phyloP scores from a whole-genome alignment of 2,329 filamentous ascomycete species.

The Fusarium tjaetaba region DNA sequence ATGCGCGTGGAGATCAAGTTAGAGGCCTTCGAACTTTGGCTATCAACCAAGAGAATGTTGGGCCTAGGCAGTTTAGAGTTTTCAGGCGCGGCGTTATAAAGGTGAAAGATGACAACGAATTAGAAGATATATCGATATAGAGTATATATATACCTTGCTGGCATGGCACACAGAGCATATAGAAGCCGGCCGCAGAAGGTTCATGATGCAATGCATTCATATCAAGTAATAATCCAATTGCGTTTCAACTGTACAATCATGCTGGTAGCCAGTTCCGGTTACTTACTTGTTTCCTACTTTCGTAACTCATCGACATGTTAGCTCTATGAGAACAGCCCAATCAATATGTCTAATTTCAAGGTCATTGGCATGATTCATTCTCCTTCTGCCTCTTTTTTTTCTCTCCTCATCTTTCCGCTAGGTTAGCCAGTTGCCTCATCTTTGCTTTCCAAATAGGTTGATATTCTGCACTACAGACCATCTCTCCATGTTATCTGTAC shows the following conservation, averaged over 20 bases:
- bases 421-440: background rate
- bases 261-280: background rate
- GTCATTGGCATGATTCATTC: background rate
- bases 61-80: constrained; percentile 47
- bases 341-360: background rate
- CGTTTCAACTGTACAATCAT: background rate
- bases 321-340: background rate
- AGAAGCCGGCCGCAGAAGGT: background rate
- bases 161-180: constrained; percentile 1
- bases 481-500: background rate
- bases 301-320: background rate
- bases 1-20: constrained; percentile 71
- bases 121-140: constrained; percentile 38
- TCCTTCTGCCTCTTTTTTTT: background rate
- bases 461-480: background rate
- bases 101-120: constrained; percentile 22
- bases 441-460: constrained; percentile 1
- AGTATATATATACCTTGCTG: constrained; percentile 35
- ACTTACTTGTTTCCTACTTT: background rate
- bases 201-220: background rate
- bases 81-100: constrained; percentile 38
- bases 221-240: background rate
- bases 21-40: constrained; percentile 70
- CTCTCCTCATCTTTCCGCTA: background rate
- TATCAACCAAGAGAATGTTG: constrained; percentile 62